These are phyloP conservation scores for Penicillium vulpinum DNA, from an alignment of 2,329 filamentous ascomycete species.

Conservation along the genomic window DNA sequence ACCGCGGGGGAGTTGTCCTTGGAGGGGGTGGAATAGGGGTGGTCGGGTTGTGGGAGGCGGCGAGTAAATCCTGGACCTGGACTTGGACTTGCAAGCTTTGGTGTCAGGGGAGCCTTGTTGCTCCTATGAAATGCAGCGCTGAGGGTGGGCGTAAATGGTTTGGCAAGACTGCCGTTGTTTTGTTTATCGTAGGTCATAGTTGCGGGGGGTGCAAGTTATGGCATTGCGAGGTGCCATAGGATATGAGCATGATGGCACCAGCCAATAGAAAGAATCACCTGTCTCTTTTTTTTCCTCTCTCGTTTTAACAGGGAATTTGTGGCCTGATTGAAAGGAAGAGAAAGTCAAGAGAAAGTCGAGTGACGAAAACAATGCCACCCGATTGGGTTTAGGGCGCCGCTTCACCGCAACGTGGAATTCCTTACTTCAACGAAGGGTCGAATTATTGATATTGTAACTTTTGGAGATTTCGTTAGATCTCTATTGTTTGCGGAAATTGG, in stretches of 20 bases:
- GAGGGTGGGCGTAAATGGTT: slow-evolving; percentile 69
- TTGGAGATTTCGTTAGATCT: no score
- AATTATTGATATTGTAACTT: slow-evolving; percentile 1
- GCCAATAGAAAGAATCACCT: not conserved
- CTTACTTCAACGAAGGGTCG: slow-evolving; percentile 5
- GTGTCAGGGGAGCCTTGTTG: slow-evolving; percentile 58
- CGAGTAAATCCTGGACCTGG: slow-evolving; percentile 29
- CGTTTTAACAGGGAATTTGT: slow-evolving; percentile 11
- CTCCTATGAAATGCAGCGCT: slow-evolving; percentile 61
- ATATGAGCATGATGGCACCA: slow-evolving; percentile 39
- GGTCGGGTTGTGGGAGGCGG: slow-evolving; percentile 36
- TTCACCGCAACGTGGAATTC: slow-evolving; percentile 27
- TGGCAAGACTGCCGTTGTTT: slow-evolving; percentile 51
- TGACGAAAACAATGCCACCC: slow-evolving; percentile 28
- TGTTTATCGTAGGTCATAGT: slow-evolving; percentile 56
- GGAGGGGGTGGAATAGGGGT: slow-evolving; percentile 36
- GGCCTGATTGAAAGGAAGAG: slow-evolving; percentile 8
- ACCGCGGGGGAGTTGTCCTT: slow-evolving; percentile 55
- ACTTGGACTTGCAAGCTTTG: slow-evolving; percentile 55
- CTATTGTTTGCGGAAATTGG: not conserved
- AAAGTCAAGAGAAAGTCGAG: slow-evolving; percentile 5
- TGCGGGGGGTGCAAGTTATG: slow-evolving; percentile 46
- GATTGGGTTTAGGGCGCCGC: slow-evolving; percentile 28
- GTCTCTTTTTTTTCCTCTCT: not conserved
- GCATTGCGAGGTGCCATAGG: slow-evolving; percentile 41